Evolutionary conservation across 352 stramenopile species (phyloP).

Genomic region (Globisporangium perplexum): DNA sequence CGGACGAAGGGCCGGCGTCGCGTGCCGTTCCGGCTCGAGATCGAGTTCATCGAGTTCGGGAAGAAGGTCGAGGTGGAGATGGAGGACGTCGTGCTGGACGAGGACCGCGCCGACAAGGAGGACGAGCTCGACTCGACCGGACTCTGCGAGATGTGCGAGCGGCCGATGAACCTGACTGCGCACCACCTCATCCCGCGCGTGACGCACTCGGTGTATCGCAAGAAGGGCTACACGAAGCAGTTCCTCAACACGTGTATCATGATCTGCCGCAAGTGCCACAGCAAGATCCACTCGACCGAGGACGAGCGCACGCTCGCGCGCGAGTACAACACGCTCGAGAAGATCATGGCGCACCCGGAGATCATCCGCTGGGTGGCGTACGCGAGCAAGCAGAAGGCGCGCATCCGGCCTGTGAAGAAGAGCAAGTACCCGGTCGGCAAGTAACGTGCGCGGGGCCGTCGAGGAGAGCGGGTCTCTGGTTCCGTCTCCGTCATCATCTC

Average conservation of each 20-base stretch:
- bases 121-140: constrained; percentile 32
- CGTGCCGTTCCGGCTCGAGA: constrained; percentile 25
- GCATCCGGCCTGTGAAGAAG: constrained; percentile 51
- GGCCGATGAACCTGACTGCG: constrained; percentile 86
- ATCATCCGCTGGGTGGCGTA: constrained; percentile 89
- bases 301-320: constrained; percentile 87
- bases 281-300: constrained; percentile 86
- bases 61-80: constrained; percentile 57
- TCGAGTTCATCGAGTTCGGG: constrained; percentile 78
- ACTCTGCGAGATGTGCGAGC: constrained; percentile 89
- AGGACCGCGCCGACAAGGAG: constrained; percentile 59
- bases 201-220: constrained; percentile 73
- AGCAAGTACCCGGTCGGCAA: constrained; percentile 48
- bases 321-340: constrained; percentile 90
- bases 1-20: constrained; percentile 17
- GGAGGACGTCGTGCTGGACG: constrained; percentile 59
- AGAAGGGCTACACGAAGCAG: constrained; percentile 69
- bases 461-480: not conserved
- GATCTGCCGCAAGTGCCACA: constrained; percentile 92
- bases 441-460: constrained; percentile 8
- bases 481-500: not conserved
- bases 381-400: constrained; percentile 85
- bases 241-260: constrained; percentile 82
- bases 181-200: constrained; percentile 92
- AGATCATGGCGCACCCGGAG: constrained; percentile 84